phyloP scores from a whole-genome alignment of 2,329 filamentous ascomycete species.

The Penicillium sp. region DNA sequence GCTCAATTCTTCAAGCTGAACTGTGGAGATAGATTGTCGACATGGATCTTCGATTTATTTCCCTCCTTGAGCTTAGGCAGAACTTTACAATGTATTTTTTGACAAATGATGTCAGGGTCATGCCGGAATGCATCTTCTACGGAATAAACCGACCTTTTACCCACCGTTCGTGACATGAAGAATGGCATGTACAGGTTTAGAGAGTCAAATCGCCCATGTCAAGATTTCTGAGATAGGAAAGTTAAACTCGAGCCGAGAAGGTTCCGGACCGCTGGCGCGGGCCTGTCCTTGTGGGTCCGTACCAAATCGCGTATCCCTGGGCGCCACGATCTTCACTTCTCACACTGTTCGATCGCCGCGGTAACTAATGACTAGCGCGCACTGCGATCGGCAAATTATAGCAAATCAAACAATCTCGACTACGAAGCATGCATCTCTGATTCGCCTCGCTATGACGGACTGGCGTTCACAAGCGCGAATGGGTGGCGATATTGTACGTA shows the following conservation, averaged over 20 bases:
- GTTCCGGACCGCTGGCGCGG: constrained; percentile 2
- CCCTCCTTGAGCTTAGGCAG: too few species aligned
- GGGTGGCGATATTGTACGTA: neutral
- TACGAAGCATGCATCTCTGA: neutral
- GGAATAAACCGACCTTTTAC: too few species aligned
- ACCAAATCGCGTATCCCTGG: neutral
- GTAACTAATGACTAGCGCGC: neutral
- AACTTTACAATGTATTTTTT: too few species aligned
- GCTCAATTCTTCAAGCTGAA: neutral
- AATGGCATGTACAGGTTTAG: neutral
- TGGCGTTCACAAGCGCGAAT: neutral
- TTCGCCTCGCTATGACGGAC: neutral
- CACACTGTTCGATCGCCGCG: neutral
- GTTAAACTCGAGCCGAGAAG: neutral
- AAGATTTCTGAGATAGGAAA: neutral
- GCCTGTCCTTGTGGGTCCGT: neutral
- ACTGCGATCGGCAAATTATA: neutral
- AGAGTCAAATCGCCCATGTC: neutral
- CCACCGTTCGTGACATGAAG: neutral
- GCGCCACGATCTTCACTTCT: neutral
- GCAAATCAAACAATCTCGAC: neutral
- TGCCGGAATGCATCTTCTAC: too few species aligned
- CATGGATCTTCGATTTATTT: neutral
- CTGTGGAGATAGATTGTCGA: neutral
- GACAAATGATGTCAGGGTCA: too few species aligned